Percentiles rank a stretch among this genome's conserved stretches.
These are phyloP conservation scores for Cichorium intybus DNA, from an alignment of 140 eudicot species.

Conservation along the genomic window DNA sequence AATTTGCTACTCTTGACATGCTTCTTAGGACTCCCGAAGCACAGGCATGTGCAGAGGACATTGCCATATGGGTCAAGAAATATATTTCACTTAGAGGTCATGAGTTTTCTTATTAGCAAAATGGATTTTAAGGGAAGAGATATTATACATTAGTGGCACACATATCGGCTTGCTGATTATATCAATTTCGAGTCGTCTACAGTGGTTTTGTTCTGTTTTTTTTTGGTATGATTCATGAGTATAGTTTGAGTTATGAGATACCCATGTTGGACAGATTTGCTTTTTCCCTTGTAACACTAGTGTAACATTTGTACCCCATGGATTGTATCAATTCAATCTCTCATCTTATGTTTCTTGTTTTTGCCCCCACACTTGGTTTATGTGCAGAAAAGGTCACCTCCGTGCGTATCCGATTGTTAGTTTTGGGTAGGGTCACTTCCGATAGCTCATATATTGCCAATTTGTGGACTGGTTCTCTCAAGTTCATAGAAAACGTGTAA, in stretches of 20 bases:
- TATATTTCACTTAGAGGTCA: constrained; percentile 89
- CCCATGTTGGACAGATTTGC: constrained; percentile 15
- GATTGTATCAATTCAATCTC: constrained; percentile 18
- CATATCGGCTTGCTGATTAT: neutral
- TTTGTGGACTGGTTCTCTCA: neutral
- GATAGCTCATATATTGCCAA: neutral
- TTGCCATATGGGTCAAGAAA: constrained; percentile 97
- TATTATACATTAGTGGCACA: neutral
- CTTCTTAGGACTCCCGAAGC: constrained; percentile 96
- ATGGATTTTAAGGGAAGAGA: constrained; percentile 5
- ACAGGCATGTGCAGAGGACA: constrained; percentile 92
- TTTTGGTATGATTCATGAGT: constrained; percentile 33
- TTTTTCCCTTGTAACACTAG: constrained; percentile 30
- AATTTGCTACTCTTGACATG: constrained; percentile 94
- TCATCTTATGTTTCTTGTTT: constrained; percentile 4
- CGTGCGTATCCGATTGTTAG: no score
- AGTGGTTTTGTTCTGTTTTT: constrained; percentile 32
- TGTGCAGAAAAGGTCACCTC: no score
- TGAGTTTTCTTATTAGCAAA: constrained; percentile 78
- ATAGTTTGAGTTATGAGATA: constrained; percentile 44
- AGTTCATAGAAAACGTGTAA: neutral
- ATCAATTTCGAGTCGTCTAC: neutral
- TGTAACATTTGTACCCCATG: constrained; percentile 42
- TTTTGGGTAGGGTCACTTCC: neutral
- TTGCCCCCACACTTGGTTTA: no score